Conservation (phyloP, 768 basidiomycete species). For the Floccularia luteovirens region DNA sequence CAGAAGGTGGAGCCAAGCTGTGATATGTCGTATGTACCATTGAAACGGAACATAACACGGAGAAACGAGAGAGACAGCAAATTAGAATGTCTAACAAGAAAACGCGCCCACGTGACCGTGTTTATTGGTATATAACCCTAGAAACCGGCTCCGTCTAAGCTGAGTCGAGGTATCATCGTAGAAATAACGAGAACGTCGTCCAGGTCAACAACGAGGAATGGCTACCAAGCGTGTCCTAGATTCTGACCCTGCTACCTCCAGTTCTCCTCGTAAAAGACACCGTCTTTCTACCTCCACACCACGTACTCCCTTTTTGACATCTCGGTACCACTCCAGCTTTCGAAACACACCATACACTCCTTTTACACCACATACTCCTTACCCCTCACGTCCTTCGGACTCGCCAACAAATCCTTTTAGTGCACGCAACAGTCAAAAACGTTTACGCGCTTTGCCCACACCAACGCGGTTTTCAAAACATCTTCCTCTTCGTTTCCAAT, state of each 20-base stretch:
- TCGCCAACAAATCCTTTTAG: conserved; percentile 71
- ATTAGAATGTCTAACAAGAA: too few relatives aligned
- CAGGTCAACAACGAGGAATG: too few relatives aligned
- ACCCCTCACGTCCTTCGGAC: conserved; percentile 46
- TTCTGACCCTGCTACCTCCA: not conserved
- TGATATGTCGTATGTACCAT: too few relatives aligned
- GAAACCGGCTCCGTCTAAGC: too few relatives aligned
- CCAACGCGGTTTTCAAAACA: conserved; percentile 51
- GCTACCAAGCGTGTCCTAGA: not conserved
- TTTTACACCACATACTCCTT: conserved; percentile 27
- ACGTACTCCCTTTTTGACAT: conserved; percentile 9
- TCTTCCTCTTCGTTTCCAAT: conserved; percentile 56
- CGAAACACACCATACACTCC: conserved; percentile 6
- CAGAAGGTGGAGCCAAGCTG: too few relatives aligned
- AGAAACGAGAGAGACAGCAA: too few relatives aligned
- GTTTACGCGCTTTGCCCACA: conserved; percentile 29
- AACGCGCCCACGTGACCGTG: too few relatives aligned
- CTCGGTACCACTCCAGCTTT: not conserved
- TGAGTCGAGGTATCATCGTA: too few relatives aligned
- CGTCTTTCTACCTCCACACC: conserved; percentile 2
- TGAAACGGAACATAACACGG: too few relatives aligned
- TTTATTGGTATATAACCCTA: too few relatives aligned
- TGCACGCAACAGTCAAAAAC: conserved; percentile 35
- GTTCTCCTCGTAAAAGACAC: not conserved
- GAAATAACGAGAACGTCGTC: too few relatives aligned